Evolutionary conservation across 176 grass and related monocot species (phyloP).

Genomic region (Bolboschoenus planiculmis): DNA sequence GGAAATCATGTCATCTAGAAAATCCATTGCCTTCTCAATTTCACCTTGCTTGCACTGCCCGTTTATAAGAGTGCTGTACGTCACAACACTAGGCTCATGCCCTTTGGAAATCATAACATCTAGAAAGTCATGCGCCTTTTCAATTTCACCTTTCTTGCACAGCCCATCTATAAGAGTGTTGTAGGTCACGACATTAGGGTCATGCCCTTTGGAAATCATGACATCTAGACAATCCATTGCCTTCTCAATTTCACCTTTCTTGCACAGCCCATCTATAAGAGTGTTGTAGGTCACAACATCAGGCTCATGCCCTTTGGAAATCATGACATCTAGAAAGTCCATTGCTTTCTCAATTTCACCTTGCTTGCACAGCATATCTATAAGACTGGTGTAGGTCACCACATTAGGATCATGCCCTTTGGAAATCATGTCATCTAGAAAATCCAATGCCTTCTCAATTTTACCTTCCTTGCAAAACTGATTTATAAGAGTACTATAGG

Average conservation of each 20-base stretch:
- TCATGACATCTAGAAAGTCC: neutral
- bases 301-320: neutral
- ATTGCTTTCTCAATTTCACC: neutral
- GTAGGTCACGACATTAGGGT: neutral
- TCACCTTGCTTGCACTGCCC: neutral
- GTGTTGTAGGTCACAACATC: neutral
- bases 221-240: neutral
- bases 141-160: neutral
- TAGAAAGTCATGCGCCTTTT: neutral
- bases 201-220: neutral
- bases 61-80: neutral
- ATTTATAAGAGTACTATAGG: neutral
- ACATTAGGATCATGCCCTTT: neutral
- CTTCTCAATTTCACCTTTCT: neutral
- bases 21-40: neutral
- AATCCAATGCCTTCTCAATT: neutral
- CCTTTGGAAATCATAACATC: neutral
- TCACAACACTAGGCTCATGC: neutral
- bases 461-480: neutral
- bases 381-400: neutral
- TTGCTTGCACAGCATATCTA: neutral
- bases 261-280: neutral
- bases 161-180: neutral
- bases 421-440: neutral
- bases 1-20: neutral